Evolutionary conservation across 1,284 basidiomycete species (phyloP).

Genomic region (Ceratobasidium sp.): DNA sequence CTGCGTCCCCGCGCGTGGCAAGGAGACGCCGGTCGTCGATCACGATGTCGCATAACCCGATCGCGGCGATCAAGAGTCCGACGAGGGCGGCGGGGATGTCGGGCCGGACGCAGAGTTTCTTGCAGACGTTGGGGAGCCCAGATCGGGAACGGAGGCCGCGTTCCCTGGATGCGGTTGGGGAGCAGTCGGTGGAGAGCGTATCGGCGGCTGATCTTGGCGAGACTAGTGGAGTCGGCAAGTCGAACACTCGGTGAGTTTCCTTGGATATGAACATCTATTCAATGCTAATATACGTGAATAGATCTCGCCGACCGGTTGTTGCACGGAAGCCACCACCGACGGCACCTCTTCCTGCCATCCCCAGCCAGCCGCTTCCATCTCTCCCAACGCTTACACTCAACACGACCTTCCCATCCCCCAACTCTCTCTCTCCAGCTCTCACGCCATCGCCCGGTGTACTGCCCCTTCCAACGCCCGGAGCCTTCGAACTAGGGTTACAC

Average conservation of each 20-base stretch:
- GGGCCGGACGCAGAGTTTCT: slow-evolving; percentile 9
- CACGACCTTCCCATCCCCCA: slow-evolving; percentile 23
- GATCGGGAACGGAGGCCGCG: slow-evolving; percentile 13
- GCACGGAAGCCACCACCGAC: slow-evolving; percentile 41
- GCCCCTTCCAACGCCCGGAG: slow-evolving; percentile 21
- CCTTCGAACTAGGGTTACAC: slow-evolving; percentile 15
- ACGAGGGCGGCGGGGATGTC: slow-evolving; percentile 32
- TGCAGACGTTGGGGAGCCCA: slow-evolving; percentile 25
- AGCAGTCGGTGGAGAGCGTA: slow-evolving; percentile 7
- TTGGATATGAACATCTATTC: not conserved
- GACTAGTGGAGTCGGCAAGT: not conserved
- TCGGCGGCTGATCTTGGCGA: not conserved
- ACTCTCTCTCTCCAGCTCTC: slow-evolving; percentile 23
- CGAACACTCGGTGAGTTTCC: not conserved
- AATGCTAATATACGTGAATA: not conserved
- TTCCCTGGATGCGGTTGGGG: slow-evolving; percentile 20
- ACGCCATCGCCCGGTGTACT: slow-evolving; percentile 32
- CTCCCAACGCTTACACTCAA: slow-evolving; percentile 18
- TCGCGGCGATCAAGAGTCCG: slow-evolving; percentile 42
- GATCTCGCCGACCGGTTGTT: not conserved
- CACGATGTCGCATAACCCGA: slow-evolving; percentile 34
- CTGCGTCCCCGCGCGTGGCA: slow-evolving; percentile 26
- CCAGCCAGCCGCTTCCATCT: not conserved
- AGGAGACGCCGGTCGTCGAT: slow-evolving; percentile 25
- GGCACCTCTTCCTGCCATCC: not conserved